Evolutionary conservation across 2,329 filamentous ascomycete species (phyloP).

Genomic region (Aureobasidium uvarum): DNA sequence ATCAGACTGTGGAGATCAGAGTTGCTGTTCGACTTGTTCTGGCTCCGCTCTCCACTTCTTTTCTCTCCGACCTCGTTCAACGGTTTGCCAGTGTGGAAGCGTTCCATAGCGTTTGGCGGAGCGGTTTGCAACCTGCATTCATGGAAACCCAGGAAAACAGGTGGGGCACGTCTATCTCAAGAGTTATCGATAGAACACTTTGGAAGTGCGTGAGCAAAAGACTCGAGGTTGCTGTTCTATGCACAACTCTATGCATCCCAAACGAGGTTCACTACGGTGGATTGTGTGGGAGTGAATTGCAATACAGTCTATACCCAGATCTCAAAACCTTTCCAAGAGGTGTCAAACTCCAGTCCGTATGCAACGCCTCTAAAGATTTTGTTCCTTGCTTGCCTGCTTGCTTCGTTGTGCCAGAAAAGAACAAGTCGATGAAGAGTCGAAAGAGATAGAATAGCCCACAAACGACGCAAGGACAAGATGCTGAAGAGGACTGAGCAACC

Average conservation of each 20-base stretch:
- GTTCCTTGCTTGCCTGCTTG: conserved; percentile 11
- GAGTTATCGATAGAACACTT: conserved; percentile 5
- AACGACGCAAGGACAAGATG: neutral
- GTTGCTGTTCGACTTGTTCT: conserved; percentile 5
- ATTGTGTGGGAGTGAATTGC: neutral
- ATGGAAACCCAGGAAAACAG: neutral
- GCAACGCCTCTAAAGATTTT: neutral
- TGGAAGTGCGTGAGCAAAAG: neutral
- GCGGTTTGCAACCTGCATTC: neutral
- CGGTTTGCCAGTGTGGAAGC: neutral
- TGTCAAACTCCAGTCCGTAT: conserved; percentile 15
- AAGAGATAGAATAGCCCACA: neutral
- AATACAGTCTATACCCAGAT: conserved; percentile 12
- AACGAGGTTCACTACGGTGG: neutral
- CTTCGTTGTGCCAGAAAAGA: conserved; percentile 11
- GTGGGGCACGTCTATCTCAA: neutral
- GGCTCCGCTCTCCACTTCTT: conserved; percentile 23
- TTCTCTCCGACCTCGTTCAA: neutral
- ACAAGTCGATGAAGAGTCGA: neutral
- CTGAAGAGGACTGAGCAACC: neutral
- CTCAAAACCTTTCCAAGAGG: neutral
- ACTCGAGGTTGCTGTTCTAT: neutral
- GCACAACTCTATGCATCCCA: neutral
- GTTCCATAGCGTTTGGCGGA: neutral
- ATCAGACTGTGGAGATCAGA: conserved; percentile 3